These are phyloP conservation scores for Nakazawaea populi DNA, from an alignment of 805 yeast species.

Conservation along the genomic window DNA sequence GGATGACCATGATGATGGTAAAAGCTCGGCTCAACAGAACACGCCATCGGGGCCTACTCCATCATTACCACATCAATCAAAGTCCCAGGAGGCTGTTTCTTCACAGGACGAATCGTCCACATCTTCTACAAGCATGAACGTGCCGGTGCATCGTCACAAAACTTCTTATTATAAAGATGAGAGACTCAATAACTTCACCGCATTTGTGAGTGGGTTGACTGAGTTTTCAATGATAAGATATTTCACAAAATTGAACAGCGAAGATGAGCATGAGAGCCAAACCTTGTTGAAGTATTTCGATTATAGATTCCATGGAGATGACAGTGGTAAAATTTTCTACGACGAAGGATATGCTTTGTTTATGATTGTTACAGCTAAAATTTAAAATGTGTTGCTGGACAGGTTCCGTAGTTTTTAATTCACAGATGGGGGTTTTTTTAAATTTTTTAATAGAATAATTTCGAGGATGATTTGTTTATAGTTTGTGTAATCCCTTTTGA, in stretches of 20 bases:
- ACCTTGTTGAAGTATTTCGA: neutral
- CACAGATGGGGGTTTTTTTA: no score
- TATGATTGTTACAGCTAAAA: constrained; percentile 6
- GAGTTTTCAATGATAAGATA: neutral
- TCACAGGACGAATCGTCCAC: neutral
- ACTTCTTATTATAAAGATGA: constrained; percentile 6
- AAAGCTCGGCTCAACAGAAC: neutral
- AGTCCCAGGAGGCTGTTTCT: neutral
- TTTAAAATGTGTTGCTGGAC: neutral
- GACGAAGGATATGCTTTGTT: constrained; percentile 7
- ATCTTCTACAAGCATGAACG: neutral
- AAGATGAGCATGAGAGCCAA: neutral
- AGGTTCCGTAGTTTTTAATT: neutral
- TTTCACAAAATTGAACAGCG: neutral
- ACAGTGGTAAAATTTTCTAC: neutral
- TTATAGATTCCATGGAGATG: constrained; percentile 8
- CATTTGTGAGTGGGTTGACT: constrained; percentile 3
- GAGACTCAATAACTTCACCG: constrained; percentile 4
- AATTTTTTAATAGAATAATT: no score
- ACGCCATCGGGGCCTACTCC: neutral
- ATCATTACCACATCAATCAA: neutral
- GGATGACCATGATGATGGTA: neutral
- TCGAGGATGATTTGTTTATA: no score
- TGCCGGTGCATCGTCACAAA: neutral
- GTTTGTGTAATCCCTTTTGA: no score